These are phyloP conservation scores for Drosera spatulata DNA, from an alignment of 179 eudicot species.

Conservation along the genomic window DNA sequence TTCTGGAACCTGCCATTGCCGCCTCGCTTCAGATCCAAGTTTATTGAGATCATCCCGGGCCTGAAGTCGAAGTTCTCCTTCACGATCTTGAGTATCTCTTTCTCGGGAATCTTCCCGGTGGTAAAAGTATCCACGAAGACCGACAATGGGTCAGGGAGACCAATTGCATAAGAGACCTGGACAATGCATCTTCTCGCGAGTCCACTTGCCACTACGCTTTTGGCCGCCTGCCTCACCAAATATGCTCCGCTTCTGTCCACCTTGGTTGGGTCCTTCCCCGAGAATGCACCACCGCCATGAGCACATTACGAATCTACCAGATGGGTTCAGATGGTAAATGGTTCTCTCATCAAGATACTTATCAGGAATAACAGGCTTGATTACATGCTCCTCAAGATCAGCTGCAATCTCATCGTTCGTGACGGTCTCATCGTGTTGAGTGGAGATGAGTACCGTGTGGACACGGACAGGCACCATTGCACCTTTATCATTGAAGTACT, in stretches of 20 bases:
- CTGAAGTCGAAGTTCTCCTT: conserved; percentile 79
- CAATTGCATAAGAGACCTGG: conserved; percentile 77
- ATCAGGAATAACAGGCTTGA: conserved; percentile 27
- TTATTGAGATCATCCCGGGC: conserved; percentile 76
- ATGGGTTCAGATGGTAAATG: conserved; percentile 32
- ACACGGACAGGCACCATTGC: conserved; percentile 32
- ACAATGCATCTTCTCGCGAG: conserved; percentile 79
- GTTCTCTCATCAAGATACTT: conserved; percentile 32
- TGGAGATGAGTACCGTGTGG: conserved; percentile 30
- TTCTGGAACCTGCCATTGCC: conserved; percentile 37
- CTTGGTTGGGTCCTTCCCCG: conserved; percentile 64
- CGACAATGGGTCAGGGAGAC: conserved; percentile 81
- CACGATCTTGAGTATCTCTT: conserved; percentile 63
- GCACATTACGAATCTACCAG: conserved; percentile 31
- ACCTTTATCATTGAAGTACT: conserved; percentile 25
- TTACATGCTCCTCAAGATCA: conserved; percentile 31
- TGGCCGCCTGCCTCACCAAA: conserved; percentile 80
- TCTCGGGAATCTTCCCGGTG: conserved; percentile 75
- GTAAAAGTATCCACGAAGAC: conserved; percentile 74
- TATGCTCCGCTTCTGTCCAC: conserved; percentile 89
- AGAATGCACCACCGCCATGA: conserved; percentile 34
- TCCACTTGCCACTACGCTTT: conserved; percentile 77
- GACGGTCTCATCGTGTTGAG: conserved; percentile 31
- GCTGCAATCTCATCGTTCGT: conserved; percentile 29
- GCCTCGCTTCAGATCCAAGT: conserved; percentile 70